phyloP scores from a whole-genome alignment of 768 basidiomycete species.

The Piloderma croceum region DNA sequence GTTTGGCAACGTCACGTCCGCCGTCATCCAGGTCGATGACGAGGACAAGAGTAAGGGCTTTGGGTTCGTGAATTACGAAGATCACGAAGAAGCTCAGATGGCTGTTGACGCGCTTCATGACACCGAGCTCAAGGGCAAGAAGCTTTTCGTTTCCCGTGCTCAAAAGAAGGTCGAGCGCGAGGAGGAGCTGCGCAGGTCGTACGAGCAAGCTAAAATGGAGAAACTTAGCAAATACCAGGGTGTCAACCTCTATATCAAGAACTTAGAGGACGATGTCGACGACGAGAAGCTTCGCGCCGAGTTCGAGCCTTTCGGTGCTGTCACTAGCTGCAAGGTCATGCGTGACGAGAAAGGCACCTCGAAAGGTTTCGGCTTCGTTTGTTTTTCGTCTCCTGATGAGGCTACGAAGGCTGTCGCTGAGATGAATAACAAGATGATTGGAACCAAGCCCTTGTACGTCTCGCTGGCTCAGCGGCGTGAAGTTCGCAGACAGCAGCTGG shows the following conservation, averaged over 20 bases:
- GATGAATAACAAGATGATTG: constrained; percentile 99
- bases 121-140: constrained; percentile 74
- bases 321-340: constrained; percentile 99
- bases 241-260: constrained; percentile 99
- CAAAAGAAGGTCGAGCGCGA: constrained; percentile 99
- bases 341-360: constrained; percentile 90
- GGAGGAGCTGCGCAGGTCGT: constrained; percentile 88
- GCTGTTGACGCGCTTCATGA: constrained; percentile 92
- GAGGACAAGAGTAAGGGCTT: constrained; percentile 94
- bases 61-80: constrained; percentile 95
- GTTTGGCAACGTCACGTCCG: constrained; percentile 85
- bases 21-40: constrained; percentile 77
- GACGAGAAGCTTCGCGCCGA: constrained; percentile 95
- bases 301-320: constrained; percentile 94
- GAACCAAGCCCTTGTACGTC: constrained; percentile 96
- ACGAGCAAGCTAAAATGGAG: constrained; percentile 96
- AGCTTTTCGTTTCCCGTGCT: constrained; percentile 91
- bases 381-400: constrained; percentile 97
- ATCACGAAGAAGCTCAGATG: constrained; percentile 84
- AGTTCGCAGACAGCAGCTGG: constrained; percentile 95
- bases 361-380: constrained; percentile 98
- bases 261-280: constrained; percentile 95
- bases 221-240: constrained; percentile 97
- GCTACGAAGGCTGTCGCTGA: constrained; percentile 99
- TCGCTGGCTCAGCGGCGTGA: constrained; percentile 98